Evolutionary conservation across 305 asterid genomes (phyloP).

Genomic region (Fraxinus floribunda): DNA sequence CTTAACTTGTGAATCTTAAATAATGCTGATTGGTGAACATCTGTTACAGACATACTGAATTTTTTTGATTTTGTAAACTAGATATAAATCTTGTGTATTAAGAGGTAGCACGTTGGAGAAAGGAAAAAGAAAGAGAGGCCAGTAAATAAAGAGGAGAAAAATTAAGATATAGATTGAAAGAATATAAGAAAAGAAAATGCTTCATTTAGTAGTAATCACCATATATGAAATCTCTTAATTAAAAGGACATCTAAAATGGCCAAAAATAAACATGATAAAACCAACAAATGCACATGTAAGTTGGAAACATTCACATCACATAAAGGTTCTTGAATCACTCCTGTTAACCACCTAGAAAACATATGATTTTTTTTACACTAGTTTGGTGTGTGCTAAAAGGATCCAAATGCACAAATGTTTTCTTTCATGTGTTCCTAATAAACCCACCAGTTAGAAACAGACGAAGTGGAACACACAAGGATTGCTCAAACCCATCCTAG

Average conservation of each 20-base stretch:
- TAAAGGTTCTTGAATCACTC: background rate
- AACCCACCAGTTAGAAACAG: constrained; percentile 11
- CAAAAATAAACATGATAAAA: background rate
- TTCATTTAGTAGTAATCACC: background rate
- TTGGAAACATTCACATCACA: background rate
- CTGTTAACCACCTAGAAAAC: background rate
- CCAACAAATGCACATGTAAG: background rate
- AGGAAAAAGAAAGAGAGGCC: background rate
- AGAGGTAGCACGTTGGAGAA: background rate
- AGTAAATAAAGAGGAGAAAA: background rate
- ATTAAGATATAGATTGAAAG: background rate
- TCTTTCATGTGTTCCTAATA: background rate
- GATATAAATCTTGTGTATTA: background rate
- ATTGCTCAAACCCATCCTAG: background rate
- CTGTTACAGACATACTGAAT: background rate
- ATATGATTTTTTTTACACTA: background rate
- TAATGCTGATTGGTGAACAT: constrained; percentile 4
- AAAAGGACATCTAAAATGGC: constrained; percentile 7
- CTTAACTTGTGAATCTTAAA: background rate
- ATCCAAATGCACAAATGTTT: background rate
- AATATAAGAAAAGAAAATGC: background rate
- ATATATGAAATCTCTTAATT: background rate
- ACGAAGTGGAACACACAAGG: background rate
- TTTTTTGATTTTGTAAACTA: constrained; percentile 3
- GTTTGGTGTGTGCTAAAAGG: background rate